Base-by-base conservation (phyloP, 768 basidiomycete species). In the Tulasnella sp. region DNA sequence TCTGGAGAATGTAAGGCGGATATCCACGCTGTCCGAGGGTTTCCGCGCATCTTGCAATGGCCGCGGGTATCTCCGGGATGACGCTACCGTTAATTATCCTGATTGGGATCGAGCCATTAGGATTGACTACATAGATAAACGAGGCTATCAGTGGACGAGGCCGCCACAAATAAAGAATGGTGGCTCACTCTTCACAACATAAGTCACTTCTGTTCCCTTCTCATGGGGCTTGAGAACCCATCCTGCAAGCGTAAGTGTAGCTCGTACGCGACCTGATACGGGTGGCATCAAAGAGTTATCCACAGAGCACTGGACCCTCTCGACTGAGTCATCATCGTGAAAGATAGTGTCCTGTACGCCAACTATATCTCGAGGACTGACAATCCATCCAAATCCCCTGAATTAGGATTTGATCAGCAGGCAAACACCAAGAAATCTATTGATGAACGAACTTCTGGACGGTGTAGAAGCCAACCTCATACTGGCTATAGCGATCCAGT, bases 161-260 rank as follows among this genome's bases (percentile, higher is more conserved):
- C 15, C 34, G 34, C 19, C 24, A 27, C 15, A 42, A 41, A 3
- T 56, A 10, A 4, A 11, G 45, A 19, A 29, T 7, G 47, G 7
- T 27, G 43, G 48, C 53, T 34, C 26, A 64, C 63, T 59, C 51
- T 65, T 62, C 21, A 61, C 53, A 27, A 62, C 27, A 45, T 63
- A 64, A 27, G 49, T 54, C 23, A 63, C 58, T 26, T 63, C 51
- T 4, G 58, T 56, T 23, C 55, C 51, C 10, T 63, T 43, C 30
- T 54, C 44, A n/a, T 9, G 32, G 7, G 62, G 62, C 1, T 29
- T 55, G 7, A 64, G 34, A 17, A 54, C 55, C 49, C 58, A 58
- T 3, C 59, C 65, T 0, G 60, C 64, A 43, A 58, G 53, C 27
- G 59, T 65, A n/a, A 66, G 62, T 30, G 58, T 65, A 8, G 59